phyloP scores from a whole-genome alignment of 768 basidiomycete genomes.

The Gelatoporia subvermispora region DNA sequence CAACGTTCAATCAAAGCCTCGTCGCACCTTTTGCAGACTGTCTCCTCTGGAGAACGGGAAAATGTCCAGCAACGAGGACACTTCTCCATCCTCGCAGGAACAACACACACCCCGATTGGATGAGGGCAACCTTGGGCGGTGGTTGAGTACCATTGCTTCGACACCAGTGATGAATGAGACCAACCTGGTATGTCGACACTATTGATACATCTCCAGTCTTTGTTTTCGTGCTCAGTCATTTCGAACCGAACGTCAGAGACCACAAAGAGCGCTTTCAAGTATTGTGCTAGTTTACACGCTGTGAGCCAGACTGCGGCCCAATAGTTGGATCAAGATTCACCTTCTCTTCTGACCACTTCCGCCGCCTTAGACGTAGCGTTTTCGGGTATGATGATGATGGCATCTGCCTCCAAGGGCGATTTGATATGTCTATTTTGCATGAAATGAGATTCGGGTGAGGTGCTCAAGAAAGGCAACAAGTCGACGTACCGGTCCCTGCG shows the following conservation, averaged over 20 bases:
- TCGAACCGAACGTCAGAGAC: slow-evolving; percentile 56
- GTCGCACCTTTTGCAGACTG: slow-evolving; percentile 64
- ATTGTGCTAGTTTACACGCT: slow-evolving; percentile 40
- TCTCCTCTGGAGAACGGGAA: slow-evolving; percentile 44
- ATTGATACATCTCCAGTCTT: slow-evolving; percentile 46
- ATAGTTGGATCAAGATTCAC: slow-evolving; percentile 14
- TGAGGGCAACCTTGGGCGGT: slow-evolving; percentile 15
- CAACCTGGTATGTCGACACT: slow-evolving; percentile 43
- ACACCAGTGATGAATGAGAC: slow-evolving; percentile 6
- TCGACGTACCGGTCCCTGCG: slow-evolving; percentile 64
- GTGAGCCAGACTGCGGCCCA: slow-evolving; percentile 1
- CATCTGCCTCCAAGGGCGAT: slow-evolving; percentile 72
- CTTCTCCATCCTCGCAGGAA: slow-evolving; percentile 57
- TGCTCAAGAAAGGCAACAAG: background rate
- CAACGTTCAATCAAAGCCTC: slow-evolving; percentile 17
- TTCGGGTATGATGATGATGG: slow-evolving; percentile 56
- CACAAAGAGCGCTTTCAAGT: slow-evolving; percentile 73
- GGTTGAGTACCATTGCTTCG: slow-evolving; percentile 22
- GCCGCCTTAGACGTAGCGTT: slow-evolving; percentile 23
- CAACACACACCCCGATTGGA: slow-evolving; percentile 45
- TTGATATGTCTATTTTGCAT: slow-evolving; percentile 51
- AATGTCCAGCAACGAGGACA: slow-evolving; percentile 93
- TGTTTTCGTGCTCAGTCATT: slow-evolving; percentile 1
- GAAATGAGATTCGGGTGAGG: background rate
- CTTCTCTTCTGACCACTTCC: slow-evolving; percentile 42